A percentile compares a stretch with the other conserved stretches of the same genome.
phyloP scores from a whole-genome alignment of 306 rosid species.

The Begonia fuchsioides region DNA sequence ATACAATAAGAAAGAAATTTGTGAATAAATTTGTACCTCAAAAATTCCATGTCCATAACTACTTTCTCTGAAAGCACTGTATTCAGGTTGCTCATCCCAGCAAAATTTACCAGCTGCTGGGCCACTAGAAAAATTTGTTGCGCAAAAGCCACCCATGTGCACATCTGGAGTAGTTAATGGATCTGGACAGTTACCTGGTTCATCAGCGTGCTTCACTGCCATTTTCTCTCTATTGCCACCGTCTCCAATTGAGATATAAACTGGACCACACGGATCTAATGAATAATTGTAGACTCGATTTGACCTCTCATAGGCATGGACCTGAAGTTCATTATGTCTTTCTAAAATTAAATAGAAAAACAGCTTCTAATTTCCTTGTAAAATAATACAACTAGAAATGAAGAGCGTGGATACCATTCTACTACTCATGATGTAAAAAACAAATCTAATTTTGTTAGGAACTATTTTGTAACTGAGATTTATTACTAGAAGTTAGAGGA shows the following conservation, averaged over 20 bases:
- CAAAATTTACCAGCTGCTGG: constrained; percentile 52
- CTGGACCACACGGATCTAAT: constrained; percentile 74
- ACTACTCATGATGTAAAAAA: too few species aligned
- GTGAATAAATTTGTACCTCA: constrained; percentile 22
- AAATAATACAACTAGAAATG: too few species aligned
- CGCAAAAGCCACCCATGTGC: constrained; percentile 47
- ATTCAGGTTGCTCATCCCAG: constrained; percentile 65
- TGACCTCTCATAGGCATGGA: constrained; percentile 86
- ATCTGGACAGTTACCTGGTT: constrained; percentile 49
- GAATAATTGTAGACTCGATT: constrained; percentile 60
- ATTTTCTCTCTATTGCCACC: constrained; percentile 84
- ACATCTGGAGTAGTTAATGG: constrained; percentile 35
- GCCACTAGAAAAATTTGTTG: constrained; percentile 44
- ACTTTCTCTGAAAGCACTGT: constrained; percentile 63
- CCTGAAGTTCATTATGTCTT: constrained; percentile 20
- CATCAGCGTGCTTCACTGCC: constrained; percentile 43
- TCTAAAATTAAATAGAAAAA: constrained; percentile 1
- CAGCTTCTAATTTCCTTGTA: not conserved
- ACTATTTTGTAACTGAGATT: too few species aligned
- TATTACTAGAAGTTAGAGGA: too few species aligned
- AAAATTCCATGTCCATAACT: constrained; percentile 74
- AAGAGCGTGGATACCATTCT: too few species aligned
- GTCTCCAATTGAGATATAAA: constrained; percentile 61
- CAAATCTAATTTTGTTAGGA: too few species aligned
- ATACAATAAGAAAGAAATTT: too few species aligned